A percentile compares a stretch with the other conserved stretches of the same genome.
Conservation (phyloP, 306 rosid species). For the Casuarina glauca region DNA sequence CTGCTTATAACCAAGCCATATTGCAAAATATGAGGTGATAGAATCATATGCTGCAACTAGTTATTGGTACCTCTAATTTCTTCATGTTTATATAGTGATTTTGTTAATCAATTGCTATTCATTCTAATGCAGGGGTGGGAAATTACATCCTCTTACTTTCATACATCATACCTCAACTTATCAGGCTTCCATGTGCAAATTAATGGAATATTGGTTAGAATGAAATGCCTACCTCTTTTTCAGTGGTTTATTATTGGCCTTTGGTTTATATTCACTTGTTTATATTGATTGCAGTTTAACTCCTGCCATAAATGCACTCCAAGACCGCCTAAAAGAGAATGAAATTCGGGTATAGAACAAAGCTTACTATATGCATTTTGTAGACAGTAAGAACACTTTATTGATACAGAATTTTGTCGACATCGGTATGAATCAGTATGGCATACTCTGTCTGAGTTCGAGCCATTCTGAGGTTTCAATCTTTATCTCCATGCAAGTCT, state of each 20-base stretch:
- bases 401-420: neutral
- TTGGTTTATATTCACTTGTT: constrained; percentile 18
- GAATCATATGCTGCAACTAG: constrained; percentile 24
- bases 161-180: constrained; percentile 94
- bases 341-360: constrained; percentile 75
- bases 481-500: neutral
- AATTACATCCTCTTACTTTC: constrained; percentile 87
- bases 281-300: constrained; percentile 69
- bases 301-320: constrained; percentile 88
- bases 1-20: constrained; percentile 89
- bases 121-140: constrained; percentile 66
- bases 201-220: constrained; percentile 92
- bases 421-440: constrained; percentile 5
- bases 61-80: constrained; percentile 10
- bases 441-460: constrained; percentile 2
- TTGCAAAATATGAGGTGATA: constrained; percentile 72
- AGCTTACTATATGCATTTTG: constrained; percentile 23
- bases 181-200: constrained; percentile 97
- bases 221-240: constrained; percentile 21
- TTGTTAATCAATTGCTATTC: constrained; percentile 1
- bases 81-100: neutral
- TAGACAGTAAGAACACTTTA: constrained; percentile 15
- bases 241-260: constrained; percentile 10
- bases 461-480: neutral
- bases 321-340: constrained; percentile 84